Evolutionary conservation across 164 flowering plant genomes (phyloP).

Genomic region (Vitis riparia): DNA sequence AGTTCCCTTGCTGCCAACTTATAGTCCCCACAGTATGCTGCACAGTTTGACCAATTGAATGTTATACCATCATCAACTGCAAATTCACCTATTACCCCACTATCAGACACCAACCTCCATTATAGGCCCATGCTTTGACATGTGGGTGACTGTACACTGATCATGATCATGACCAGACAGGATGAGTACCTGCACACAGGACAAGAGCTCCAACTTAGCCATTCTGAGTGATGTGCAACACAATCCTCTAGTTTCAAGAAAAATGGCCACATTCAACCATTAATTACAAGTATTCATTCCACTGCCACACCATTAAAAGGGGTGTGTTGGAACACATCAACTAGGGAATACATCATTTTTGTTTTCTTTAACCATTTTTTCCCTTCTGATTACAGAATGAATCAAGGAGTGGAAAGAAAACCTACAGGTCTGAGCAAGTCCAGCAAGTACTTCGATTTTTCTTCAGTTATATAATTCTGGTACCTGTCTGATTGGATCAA

Average conservation of each 20-base stretch:
- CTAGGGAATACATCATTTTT: too few species aligned
- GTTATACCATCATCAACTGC: constrained; percentile 1
- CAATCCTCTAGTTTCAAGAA: too few species aligned
- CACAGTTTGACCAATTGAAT: constrained; percentile 23
- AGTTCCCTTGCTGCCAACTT: constrained; percentile 98
- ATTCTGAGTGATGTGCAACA: too few species aligned
- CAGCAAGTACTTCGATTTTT: constrained; percentile 56
- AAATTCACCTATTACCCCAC: not conserved
- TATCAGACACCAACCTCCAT: constrained; percentile 51
- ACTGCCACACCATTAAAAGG: too few species aligned
- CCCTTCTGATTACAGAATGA: not conserved
- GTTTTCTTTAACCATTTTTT: too few species aligned
- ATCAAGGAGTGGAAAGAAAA: constrained; percentile 13
- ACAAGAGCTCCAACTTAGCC: not conserved
- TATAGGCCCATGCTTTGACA: constrained; percentile 45
- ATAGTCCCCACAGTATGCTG: constrained; percentile 93
- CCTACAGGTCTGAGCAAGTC: constrained; percentile 74
- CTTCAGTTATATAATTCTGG: constrained; percentile 80
- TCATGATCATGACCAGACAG: constrained; percentile 98
- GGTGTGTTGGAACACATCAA: too few species aligned
- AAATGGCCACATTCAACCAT: not conserved
- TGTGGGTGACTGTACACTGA: constrained; percentile 80
- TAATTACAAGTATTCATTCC: not conserved
- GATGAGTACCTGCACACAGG: constrained; percentile 55
- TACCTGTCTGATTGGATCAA: constrained; percentile 48